These are phyloP conservation scores for Kodamaea derodonti DNA, from an alignment of 1,139 yeast species.

Conservation along the genomic window DNA sequence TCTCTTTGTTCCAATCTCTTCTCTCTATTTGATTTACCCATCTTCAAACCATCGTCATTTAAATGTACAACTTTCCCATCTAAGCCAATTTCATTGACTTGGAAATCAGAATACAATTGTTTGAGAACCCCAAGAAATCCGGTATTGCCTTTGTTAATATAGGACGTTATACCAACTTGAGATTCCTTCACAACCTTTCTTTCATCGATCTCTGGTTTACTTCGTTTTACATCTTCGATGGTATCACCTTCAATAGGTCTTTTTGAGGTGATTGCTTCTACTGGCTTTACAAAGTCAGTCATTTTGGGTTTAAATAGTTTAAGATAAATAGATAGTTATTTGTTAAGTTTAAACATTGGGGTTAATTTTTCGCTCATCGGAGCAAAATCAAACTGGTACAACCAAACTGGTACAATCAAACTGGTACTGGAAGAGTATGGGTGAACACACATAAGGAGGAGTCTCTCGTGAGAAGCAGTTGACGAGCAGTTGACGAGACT, in stretches of 20 bases:
- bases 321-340: constrained; percentile 11
- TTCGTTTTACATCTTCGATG: constrained; percentile 10
- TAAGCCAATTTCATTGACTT: constrained; percentile 79
- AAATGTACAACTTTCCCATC: constrained; percentile 73
- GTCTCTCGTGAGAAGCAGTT: no score
- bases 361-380: constrained; percentile 6
- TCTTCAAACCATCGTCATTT: constrained; percentile 65
- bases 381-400: no score
- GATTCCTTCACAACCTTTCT: constrained; percentile 43
- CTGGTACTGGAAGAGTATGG: no score
- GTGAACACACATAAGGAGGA: no score
- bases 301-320: constrained; percentile 4
- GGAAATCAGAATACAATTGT: constrained; percentile 89
- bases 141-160: constrained; percentile 43
- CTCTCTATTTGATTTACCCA: constrained; percentile 49
- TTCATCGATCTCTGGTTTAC: constrained; percentile 8
- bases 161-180: constrained; percentile 85
- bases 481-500: no score
- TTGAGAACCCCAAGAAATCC: constrained; percentile 82
- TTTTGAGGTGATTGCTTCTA: constrained; percentile 3
- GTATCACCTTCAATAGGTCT: constrained; percentile 9
- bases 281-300: constrained; percentile 3
- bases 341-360: constrained; percentile 9
- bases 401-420: no score
- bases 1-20: constrained; percentile 45